Percentiles rank a stretch among this genome's conserved stretches.
Evolutionary conservation across 352 stramenopile species (phyloP).

Genomic region (Phytopythium ostracodes): DNA sequence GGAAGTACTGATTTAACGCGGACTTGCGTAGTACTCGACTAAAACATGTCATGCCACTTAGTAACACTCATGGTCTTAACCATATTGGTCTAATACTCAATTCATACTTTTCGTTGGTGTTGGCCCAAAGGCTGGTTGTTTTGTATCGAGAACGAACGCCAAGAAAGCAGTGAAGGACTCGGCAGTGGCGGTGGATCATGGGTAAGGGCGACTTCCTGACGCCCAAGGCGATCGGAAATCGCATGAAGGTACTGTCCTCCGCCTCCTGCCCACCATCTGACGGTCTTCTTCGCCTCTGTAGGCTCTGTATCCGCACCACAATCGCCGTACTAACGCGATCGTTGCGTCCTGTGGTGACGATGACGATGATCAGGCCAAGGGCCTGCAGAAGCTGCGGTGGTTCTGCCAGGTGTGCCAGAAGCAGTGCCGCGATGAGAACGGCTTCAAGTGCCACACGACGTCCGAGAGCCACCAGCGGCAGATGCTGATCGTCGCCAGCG

Average conservation of each 20-base stretch:
- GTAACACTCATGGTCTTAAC: too few species aligned
- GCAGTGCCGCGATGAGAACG: slow-evolving; percentile 99
- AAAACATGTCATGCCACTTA: too few species aligned
- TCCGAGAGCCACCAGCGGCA: slow-evolving; percentile 97
- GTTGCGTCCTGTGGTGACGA: neutral
- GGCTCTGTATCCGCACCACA: neutral
- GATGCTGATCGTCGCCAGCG: slow-evolving; percentile 97
- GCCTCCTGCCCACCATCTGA: too few species aligned
- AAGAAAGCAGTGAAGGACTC: neutral
- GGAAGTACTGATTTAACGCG: neutral
- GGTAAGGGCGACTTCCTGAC: slow-evolving; percentile 85
- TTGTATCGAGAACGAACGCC: too few species aligned
- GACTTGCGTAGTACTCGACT: too few species aligned
- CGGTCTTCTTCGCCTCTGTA: neutral
- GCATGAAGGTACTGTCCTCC: slow-evolving; percentile 62
- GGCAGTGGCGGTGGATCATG: slow-evolving; percentile 30
- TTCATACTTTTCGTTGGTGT: too few species aligned
- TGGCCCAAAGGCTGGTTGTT: too few species aligned
- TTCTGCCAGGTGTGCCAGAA: slow-evolving; percentile 99
- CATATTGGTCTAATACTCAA: too few species aligned
- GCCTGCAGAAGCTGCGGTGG: slow-evolving; percentile 98
- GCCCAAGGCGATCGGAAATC: slow-evolving; percentile 82
- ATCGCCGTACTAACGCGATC: neutral
- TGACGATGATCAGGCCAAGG: slow-evolving; percentile 72
- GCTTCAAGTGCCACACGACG: slow-evolving; percentile 99